Conservation (phyloP, 306 rosid species). For the Malus fusca region DNA sequence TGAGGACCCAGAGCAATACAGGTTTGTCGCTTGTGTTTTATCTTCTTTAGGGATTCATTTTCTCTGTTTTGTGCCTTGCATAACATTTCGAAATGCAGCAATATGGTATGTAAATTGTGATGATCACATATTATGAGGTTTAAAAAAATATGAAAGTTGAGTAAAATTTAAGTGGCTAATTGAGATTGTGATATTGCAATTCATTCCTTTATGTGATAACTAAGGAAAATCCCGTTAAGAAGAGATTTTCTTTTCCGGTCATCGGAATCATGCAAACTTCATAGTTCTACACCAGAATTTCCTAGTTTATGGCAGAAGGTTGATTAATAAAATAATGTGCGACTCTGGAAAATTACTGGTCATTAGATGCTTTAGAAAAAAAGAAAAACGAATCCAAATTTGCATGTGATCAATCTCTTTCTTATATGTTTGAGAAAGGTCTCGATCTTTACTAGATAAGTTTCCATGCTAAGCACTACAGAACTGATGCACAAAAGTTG, state of each 20-base stretch:
- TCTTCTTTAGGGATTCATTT: neutral
- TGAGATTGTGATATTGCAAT: neutral
- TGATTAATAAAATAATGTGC: neutral
- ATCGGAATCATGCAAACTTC: neutral
- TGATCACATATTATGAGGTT: neutral
- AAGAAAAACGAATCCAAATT: neutral
- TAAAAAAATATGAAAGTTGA: neutral
- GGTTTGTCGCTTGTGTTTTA: conserved; percentile 41
- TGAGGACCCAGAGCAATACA: conserved; percentile 83
- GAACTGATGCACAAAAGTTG: conserved; percentile 76
- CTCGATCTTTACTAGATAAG: conserved; percentile 1
- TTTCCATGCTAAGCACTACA: conserved; percentile 24
- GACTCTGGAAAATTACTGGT: neutral
- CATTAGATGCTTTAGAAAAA: neutral
- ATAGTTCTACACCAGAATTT: neutral
- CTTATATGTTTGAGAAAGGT: conserved; percentile 17
- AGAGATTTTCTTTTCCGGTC: neutral
- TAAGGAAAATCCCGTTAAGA: neutral
- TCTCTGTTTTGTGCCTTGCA: neutral
- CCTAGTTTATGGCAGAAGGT: neutral
- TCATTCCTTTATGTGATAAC: neutral
- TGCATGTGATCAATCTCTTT: conserved; percentile 3
- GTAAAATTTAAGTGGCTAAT: neutral
- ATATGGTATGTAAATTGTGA: neutral
- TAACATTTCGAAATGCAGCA: neutral